A percentile compares a stretch with the other conserved stretches of the same genome.
Evolutionary conservation across 345 rosid species (phyloP).

Genomic region (Acer campestre): DNA sequence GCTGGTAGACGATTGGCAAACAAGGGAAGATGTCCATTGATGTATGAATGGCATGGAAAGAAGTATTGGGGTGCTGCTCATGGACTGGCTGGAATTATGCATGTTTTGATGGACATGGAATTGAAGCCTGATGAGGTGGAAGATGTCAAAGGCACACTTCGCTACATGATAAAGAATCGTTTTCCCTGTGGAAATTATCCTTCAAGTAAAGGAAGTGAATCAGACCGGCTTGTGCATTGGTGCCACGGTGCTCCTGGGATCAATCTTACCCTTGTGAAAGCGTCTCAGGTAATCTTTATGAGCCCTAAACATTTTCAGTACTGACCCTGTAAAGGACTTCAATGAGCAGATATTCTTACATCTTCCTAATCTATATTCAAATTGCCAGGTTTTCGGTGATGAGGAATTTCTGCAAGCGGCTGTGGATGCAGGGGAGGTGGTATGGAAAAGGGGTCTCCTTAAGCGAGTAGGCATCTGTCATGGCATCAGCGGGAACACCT

Average conservation of each 20-base stretch:
- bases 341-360: not conserved
- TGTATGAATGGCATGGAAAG: constrained; percentile 82
- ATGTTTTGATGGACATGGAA: constrained; percentile 66
- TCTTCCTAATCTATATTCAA: constrained; percentile 6
- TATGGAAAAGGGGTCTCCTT: constrained; percentile 64
- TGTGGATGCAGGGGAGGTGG: constrained; percentile 62
- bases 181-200: constrained; percentile 72
- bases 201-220: constrained; percentile 54
- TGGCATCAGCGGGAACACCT: constrained; percentile 69
- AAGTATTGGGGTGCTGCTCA: constrained; percentile 82
- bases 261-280: constrained; percentile 63
- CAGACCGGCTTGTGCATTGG: constrained; percentile 70
- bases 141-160: constrained; percentile 63
- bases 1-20: constrained; percentile 49
- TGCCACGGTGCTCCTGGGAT: constrained; percentile 82
- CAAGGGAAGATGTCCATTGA: constrained; percentile 59
- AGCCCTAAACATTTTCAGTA: not conserved
- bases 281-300: constrained; percentile 49
- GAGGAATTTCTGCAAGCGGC: constrained; percentile 66
- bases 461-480: constrained; percentile 73
- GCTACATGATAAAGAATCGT: constrained; percentile 54
- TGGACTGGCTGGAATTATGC: constrained; percentile 74
- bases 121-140: constrained; percentile 59
- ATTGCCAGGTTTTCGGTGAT: constrained; percentile 56
- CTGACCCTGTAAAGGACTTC: not conserved